Evolutionary conservation across 257 asterid genomes (phyloP), one percentile per base, ranked within the genome.

Genomic region (Fraxinus quadrangulata): DNA sequence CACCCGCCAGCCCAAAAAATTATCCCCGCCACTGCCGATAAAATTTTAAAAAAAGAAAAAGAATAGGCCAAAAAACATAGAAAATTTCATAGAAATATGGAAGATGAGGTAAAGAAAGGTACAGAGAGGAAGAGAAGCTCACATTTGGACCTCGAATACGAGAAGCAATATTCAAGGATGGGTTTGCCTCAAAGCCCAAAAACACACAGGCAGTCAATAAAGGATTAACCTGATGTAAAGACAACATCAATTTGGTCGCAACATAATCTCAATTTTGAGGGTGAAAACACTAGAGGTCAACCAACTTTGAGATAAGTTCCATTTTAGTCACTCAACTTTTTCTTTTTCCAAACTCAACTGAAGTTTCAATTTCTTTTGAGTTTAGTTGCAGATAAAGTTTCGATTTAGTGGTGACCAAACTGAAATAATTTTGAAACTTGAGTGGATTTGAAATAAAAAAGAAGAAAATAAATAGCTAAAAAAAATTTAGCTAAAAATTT

Each of bases 111-210:
- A 72, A 68, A 68, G 54, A 70, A 42, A 45, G 34, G 59, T 11
- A 39, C 7, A 79, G 31, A 49, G 71, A 71, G 26, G 34, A 47
- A 54, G 73, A 85, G 73, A 78, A 78, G 75, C 99, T 90, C 91
- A 95, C 98, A 85, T 92, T 90, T 85, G 99, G 98, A 76, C 99
- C 99, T 78, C 97, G 94, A 84, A 93, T 93, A 83, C 94, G 97
- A 37, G 90, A 81, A 70, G 84, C 85, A 33, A 96, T 81, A 86
- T 92, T 85, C 87, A 87, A 74, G 24, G 90, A 88, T 56, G 97
- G 90, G 84, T 93, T 94, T 70, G 91, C 89, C 85, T 96, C 96
- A 75, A 96, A 92, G 79, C 99, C 97, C 97, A 96, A 85, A 86
- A 78, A 89, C 71, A 96, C 91, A 87, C 92, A 86, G 49, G 96